phyloP scores from a whole-genome alignment of 805 yeast genomes.

The Candida argentea region DNA sequence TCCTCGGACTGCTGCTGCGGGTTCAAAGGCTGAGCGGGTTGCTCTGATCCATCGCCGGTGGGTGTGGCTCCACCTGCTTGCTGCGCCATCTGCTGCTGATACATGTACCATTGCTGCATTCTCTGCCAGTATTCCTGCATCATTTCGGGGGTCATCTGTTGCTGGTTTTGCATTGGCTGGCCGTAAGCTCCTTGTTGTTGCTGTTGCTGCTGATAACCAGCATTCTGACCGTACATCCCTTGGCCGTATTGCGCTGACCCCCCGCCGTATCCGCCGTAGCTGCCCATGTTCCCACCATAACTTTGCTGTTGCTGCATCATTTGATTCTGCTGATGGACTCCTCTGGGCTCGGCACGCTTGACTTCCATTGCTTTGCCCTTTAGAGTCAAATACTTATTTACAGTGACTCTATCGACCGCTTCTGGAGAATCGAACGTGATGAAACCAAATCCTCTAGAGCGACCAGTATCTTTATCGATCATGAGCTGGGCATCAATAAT shows the following conservation, averaged over 20 bases:
- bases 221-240: constrained; percentile 15
- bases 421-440: constrained; percentile 91
- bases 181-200: constrained; percentile 12
- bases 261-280: constrained; percentile 15
- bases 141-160: constrained; percentile 38
- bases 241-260: constrained; percentile 18
- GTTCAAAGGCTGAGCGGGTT: constrained; percentile 30
- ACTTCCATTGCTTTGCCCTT: constrained; percentile 83
- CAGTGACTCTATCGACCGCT: constrained; percentile 84
- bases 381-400: constrained; percentile 68
- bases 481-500: constrained; percentile 93
- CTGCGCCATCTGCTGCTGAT: constrained; percentile 41
- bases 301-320: constrained; percentile 11
- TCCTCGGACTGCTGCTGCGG: constrained; percentile 27
- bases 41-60: constrained; percentile 10
- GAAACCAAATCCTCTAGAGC: constrained; percentile 95
- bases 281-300: constrained; percentile 20
- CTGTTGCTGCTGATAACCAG: constrained; percentile 9
- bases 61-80: constrained; percentile 15
- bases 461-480: constrained; percentile 95
- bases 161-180: no score
- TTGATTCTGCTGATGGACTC: constrained; percentile 43
- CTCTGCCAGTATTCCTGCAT: constrained; percentile 56
- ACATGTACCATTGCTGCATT: constrained; percentile 57
- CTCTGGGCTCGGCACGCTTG: constrained; percentile 76